Conservation (phyloP, 2,329 filamentous ascomycete genomes). For the Xylaria sp. region DNA sequence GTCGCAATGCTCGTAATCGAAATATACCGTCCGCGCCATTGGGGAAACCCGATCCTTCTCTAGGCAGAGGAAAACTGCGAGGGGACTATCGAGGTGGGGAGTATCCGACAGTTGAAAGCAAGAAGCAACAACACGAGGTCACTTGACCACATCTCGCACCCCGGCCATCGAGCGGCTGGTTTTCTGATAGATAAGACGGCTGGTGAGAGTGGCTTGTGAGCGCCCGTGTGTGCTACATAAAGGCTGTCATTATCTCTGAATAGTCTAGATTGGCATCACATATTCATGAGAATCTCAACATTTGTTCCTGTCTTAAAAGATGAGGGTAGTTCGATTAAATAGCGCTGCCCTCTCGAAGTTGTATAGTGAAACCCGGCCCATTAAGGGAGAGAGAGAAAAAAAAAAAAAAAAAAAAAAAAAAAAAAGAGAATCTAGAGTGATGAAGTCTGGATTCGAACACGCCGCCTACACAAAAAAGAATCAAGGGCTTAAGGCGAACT, state of each 20-base stretch:
- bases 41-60: background rate
- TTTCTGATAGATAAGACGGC: background rate
- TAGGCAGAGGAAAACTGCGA: background rate
- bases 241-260: background rate
- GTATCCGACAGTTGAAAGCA: slow-evolving; percentile 6
- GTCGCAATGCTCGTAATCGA: background rate
- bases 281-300: background rate
- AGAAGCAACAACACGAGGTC: background rate
- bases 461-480: no score
- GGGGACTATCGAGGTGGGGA: background rate
- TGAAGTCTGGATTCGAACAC: no score
- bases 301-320: background rate
- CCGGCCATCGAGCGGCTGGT: no score
- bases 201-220: background rate
- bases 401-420: no score
- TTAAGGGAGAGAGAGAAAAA: no score
- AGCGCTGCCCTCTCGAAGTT: background rate
- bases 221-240: background rate
- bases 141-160: background rate
- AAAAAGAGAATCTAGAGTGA: no score
- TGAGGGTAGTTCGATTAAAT: background rate
- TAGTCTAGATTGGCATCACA: background rate
- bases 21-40: background rate
- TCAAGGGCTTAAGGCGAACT: no score
- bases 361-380: no score